Evolutionary conservation across 176 grass and related monocot genomes (phyloP).

Genomic region (Phyllostachys edulis): DNA sequence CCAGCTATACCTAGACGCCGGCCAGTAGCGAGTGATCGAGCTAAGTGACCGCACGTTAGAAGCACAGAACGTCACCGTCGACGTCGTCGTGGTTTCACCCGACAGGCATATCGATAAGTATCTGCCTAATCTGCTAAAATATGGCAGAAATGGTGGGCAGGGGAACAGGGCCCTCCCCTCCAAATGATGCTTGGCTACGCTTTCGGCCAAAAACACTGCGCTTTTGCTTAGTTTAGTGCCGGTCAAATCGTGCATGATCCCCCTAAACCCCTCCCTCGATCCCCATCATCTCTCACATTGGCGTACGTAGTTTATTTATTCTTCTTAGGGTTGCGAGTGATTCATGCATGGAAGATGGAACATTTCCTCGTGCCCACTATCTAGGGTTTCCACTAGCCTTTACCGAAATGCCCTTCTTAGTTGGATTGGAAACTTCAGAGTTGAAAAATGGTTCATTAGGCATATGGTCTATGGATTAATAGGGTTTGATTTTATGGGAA

Average conservation of each 20-base stretch:
- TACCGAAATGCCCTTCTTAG: neutral
- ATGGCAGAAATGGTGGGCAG: conserved; percentile 3
- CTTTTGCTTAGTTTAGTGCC: conserved; percentile 36
- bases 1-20: too few relatives aligned
- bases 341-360: conserved; percentile 1
- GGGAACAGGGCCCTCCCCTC: conserved; percentile 5
- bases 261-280: conserved; percentile 60
- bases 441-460: neutral
- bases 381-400: conserved; percentile 32
- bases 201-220: conserved; percentile 39
- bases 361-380: conserved; percentile 47
- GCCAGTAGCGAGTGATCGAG: neutral
- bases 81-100: conserved; percentile 21
- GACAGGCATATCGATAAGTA: conserved; percentile 51
- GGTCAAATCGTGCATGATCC: conserved; percentile 52
- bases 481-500: conserved; percentile 30
- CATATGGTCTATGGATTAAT: neutral
- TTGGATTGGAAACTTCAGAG: conserved; percentile 11
- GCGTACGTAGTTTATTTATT: neutral
- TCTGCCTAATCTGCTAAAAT: conserved; percentile 22
- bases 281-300: neutral
- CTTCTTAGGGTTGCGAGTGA: neutral
- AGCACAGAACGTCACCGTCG: neutral
- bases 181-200: conserved; percentile 36
- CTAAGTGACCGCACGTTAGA: neutral